These are phyloP conservation scores for Erodium moschatum DNA, from an alignment of 441 rosid genomes.

Conservation along the genomic window DNA sequence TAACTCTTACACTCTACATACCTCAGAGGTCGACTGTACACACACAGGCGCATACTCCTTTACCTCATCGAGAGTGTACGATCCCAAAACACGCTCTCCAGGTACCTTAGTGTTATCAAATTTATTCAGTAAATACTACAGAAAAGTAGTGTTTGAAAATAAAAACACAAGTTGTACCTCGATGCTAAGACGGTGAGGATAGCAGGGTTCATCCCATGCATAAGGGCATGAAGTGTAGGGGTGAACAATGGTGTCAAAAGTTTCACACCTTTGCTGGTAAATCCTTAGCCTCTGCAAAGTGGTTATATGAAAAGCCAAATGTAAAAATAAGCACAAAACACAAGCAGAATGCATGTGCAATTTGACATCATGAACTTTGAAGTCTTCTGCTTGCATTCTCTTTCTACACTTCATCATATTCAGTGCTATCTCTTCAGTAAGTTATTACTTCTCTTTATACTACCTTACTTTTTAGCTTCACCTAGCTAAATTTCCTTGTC, in stretches of 20 bases:
- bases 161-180: conserved; percentile 45
- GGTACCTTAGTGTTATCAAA: conserved; percentile 52
- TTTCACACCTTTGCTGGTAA: conserved; percentile 87
- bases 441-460: background rate
- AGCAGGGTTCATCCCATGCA: conserved; percentile 99
- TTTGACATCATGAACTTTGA: background rate
- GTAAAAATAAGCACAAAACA: conserved; percentile 10
- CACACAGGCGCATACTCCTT: conserved; percentile 53
- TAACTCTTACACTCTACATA: conserved; percentile 23
- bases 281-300: conserved; percentile 61
- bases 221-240: conserved; percentile 78
- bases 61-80: conserved; percentile 72
- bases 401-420: background rate
- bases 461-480: background rate
- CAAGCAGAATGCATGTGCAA: background rate
- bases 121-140: conserved; percentile 17
- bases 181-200: conserved; percentile 75
- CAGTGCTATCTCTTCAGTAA: background rate
- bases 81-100: conserved; percentile 79
- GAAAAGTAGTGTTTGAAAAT: conserved; percentile 5
- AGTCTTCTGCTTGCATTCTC: background rate
- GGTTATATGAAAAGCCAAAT: conserved; percentile 18
- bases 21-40: conserved; percentile 76
- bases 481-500: background rate
- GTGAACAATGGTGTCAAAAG: conserved; percentile 66